Conservation (phyloP, 2,329 filamentous ascomycete genomes). For the Talaromyces albobiverticillius region DNA sequence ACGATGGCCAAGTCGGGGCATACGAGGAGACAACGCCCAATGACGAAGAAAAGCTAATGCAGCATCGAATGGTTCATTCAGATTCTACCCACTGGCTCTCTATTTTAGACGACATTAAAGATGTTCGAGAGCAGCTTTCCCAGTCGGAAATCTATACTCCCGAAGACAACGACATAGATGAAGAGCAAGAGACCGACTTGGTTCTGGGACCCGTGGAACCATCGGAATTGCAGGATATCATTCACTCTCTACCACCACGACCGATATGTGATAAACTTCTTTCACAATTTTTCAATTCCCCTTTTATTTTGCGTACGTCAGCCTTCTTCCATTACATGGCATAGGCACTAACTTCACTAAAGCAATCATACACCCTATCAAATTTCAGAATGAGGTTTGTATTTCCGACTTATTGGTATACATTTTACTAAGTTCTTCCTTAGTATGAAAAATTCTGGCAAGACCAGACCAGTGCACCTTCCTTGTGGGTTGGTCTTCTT, state of each 20-base stretch:
- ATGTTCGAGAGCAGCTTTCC: constrained; percentile 14
- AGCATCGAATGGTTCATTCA: not conserved
- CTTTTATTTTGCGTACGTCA: constrained; percentile 11
- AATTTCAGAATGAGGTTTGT: constrained; percentile 16
- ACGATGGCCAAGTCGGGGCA: not conserved
- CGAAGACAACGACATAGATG: not conserved
- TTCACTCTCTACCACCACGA: constrained; percentile 11
- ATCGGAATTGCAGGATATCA: constrained; percentile 7
- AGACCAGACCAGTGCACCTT: constrained; percentile 12
- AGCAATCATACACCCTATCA: constrained; percentile 16
- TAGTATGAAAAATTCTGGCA: constrained; percentile 22
- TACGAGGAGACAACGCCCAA: not conserved
- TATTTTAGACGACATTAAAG: constrained; percentile 16
- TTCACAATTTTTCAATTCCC: constrained; percentile 12
- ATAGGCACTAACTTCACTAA: not conserved
- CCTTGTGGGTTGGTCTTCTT: constrained; percentile 20
- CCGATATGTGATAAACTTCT: constrained; percentile 13
- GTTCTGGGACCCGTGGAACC: constrained; percentile 8
- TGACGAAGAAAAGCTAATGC: not conserved
- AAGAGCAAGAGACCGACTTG: constrained; percentile 12
- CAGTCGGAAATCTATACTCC: constrained; percentile 8
- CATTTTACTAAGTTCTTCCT: not conserved
- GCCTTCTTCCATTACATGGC: no score
- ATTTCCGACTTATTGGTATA: not conserved
- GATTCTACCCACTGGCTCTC: constrained; percentile 10